These are phyloP conservation scores for Trypanosoma theileri DNA, from an alignment of 208 protist genomes.

Conservation along the genomic window DNA sequence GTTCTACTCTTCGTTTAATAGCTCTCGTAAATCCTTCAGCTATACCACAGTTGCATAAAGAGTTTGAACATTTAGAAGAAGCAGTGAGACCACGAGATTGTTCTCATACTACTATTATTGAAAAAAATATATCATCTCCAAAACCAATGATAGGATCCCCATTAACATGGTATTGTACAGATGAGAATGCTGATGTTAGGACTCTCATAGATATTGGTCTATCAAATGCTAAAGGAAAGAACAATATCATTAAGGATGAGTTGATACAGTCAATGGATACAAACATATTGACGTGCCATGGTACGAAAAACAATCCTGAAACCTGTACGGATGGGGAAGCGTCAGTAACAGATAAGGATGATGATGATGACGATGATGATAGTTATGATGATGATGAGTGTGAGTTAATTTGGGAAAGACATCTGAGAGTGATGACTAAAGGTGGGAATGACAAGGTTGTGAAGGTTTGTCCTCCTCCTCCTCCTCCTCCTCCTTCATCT, in stretches of 20 bases:
- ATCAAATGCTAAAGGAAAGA: not conserved
- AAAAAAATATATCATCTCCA: not conserved
- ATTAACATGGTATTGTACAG: not conserved
- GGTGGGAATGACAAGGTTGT: not conserved
- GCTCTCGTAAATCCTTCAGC: slow-evolving; percentile 13
- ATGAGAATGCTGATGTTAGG: not conserved
- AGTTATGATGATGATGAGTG: slow-evolving; percentile 7
- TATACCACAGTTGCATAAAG: not conserved
- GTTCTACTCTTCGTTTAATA: not conserved
- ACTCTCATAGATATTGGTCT: not conserved
- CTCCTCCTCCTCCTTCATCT: not conserved
- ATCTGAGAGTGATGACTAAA: not conserved
- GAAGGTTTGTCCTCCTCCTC: not conserved
- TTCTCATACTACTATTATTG: not conserved
- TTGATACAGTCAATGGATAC: not conserved
- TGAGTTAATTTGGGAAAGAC: slow-evolving; percentile 13
- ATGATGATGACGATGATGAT: slow-evolving; percentile 8
- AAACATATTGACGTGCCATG: not conserved
- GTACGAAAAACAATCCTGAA: not conserved
- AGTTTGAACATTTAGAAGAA: not conserved
- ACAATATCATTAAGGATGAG: not conserved
- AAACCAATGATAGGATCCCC: not conserved
- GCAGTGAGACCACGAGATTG: not conserved
- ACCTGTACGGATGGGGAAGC: not conserved
- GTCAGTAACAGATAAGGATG: not conserved